Percentiles rank a stretch among this genome's conserved stretches.
Evolutionary conservation across 2,329 filamentous ascomycete species (phyloP).

Genomic region (Cladosporium sp.): DNA sequence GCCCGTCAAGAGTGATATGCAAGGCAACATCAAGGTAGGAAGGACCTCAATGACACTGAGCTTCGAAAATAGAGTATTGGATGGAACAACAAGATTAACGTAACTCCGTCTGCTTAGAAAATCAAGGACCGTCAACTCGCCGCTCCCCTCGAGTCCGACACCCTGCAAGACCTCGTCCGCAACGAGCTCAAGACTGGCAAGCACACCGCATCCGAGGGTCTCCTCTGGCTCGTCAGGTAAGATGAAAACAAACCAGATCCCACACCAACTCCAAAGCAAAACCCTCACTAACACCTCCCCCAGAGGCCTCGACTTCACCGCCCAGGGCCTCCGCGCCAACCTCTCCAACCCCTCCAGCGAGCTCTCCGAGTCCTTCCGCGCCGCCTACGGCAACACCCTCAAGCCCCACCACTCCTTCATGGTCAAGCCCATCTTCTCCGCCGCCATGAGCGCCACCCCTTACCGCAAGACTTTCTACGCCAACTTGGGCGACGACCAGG

Average conservation of each 20-base stretch:
- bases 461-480: conserved; percentile 91
- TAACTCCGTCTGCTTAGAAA: conserved; percentile 63
- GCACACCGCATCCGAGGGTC: conserved; percentile 82
- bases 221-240: conserved; percentile 88
- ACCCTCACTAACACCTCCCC: conserved; percentile 17
- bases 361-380: conserved; percentile 82
- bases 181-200: conserved; percentile 91
- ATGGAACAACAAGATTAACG: background rate
- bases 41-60: background rate
- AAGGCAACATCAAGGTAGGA: conserved; percentile 82
- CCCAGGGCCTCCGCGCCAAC: conserved; percentile 78
- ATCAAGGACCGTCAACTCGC: conserved; percentile 78
- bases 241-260: conserved; percentile 28
- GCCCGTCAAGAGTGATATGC: conserved; percentile 88
- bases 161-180: conserved; percentile 77
- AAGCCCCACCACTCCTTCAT: conserved; percentile 89
- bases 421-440: conserved; percentile 87
- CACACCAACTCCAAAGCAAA: background rate
- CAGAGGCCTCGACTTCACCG: conserved; percentile 92
- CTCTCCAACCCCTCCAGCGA: conserved; percentile 67
- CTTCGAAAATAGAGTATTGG: background rate
- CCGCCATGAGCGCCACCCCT: conserved; percentile 89
- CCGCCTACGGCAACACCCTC: conserved; percentile 80
- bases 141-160: conserved; percentile 75
- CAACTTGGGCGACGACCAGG: conserved; percentile 72